Base-by-base conservation (phyloP, 2,329 filamentous ascomycete genomes). In the Epichloe coenophiala region DNA sequence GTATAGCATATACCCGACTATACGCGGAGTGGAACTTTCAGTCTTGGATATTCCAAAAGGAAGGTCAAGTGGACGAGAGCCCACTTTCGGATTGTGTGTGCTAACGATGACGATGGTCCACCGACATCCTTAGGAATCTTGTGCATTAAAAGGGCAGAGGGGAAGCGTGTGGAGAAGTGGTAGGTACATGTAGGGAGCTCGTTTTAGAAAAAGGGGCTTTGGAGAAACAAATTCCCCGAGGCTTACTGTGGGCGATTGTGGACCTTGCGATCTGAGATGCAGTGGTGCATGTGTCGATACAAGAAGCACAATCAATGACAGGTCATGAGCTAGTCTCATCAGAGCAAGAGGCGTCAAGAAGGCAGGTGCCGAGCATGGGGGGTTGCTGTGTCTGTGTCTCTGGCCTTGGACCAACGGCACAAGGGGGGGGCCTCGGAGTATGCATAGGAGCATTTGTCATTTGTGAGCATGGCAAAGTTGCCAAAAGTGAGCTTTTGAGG, bases 251-350 rank as follows among this genome's bases (percentile, higher is more conserved):
- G 19, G 6, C 17, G 36, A 3, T 42, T 41, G 41, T 42, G 37
- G 42, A 33, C 44, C 37, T 37, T n/a, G 33, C 38, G 21, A 52
- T 44, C 43, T 35, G 31, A 49, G 47, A 49, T 47, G 43, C 21
- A 23, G 39, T 40, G 44, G 41, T 31, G 45, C 47, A 19, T 42
- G 33, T 43, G 37, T 33, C 42, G 43, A 33, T 43, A 38, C 21
- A 23, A 19, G 36, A 39, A 45, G 41, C 21, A 7, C n/a, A 38
- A 41, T 48, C 40, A 44, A 51, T 48, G 46, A 41, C 41, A 51
- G 15, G 41, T 40, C 36, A 39, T 35, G 42, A 41, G 35, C n/a
- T 35, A 45, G 48, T 27, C 41, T 27, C n/a, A 35, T 33, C 44
- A 40, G 21, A 40, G 13, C 5, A 5, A 41, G 40, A 27, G 27